Evolutionary conservation across 331 rosid genomes (phyloP).

Genomic region (Malus hybrid): DNA sequence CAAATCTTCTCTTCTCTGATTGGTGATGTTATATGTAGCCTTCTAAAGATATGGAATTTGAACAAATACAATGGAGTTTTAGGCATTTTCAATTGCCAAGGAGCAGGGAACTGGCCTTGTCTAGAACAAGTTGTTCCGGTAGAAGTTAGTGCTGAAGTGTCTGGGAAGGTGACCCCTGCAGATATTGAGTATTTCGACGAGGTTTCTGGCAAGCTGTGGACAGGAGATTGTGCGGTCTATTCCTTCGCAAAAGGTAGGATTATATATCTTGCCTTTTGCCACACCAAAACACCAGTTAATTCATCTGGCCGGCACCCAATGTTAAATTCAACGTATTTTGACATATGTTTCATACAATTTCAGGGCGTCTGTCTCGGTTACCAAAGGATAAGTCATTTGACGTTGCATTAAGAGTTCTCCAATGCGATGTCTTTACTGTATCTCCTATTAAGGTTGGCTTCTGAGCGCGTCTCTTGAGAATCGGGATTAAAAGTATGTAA

Average conservation of each 20-base stretch:
- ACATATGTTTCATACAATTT: background rate
- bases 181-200: slow-evolving; percentile 33
- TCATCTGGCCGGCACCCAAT: background rate
- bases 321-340: background rate
- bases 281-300: background rate
- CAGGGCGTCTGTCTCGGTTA: slow-evolving; percentile 26
- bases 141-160: background rate
- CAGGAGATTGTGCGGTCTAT: slow-evolving; percentile 34
- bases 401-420: slow-evolving; percentile 19
- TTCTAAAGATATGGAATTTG: slow-evolving; percentile 42
- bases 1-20: background rate
- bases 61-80: slow-evolving; percentile 41
- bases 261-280: background rate
- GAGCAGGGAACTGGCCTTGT: slow-evolving; percentile 35
- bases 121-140: slow-evolving; percentile 1
- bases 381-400: slow-evolving; percentile 12
- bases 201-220: slow-evolving; percentile 30
- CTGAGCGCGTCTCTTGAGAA: background rate
- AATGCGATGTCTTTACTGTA: slow-evolving; percentile 27
- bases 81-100: slow-evolving; percentile 48
- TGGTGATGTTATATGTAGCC: slow-evolving; percentile 4
- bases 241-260: slow-evolving; percentile 22
- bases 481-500: background rate
- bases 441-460: slow-evolving; percentile 27
- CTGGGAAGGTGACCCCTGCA: slow-evolving; percentile 23